These are phyloP conservation scores for Rhodamnia argentea DNA, from an alignment of 345 rosid species.

Conservation along the genomic window DNA sequence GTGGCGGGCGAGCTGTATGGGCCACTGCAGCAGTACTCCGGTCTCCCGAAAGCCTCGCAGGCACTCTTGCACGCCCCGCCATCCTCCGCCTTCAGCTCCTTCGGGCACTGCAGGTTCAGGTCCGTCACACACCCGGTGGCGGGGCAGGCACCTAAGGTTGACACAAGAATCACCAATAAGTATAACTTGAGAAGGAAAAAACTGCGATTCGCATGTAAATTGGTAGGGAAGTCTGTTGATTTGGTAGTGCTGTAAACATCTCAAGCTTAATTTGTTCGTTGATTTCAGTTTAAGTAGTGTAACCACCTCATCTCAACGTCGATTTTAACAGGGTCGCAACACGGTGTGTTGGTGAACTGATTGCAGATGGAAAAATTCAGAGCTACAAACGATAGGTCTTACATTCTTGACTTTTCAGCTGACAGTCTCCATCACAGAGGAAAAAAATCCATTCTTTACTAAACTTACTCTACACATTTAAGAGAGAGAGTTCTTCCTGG, in stretches of 20 bases:
- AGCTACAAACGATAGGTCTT: neutral
- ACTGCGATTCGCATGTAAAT: neutral
- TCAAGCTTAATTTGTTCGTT: neutral
- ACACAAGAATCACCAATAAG: neutral
- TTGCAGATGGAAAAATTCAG: neutral
- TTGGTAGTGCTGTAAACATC: neutral
- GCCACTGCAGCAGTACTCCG: constrained; percentile 65
- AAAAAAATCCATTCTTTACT: neutral
- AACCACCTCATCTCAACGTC: neutral
- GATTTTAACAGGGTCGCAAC: neutral
- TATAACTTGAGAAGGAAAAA: neutral
- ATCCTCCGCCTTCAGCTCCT: constrained; percentile 34
- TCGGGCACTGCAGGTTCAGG: constrained; percentile 49
- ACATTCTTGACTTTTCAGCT: neutral
- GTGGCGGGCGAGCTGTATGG: constrained; percentile 36
- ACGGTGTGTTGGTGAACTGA: neutral
- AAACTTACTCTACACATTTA: neutral
- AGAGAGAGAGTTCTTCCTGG: neutral
- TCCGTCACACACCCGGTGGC: constrained; percentile 52
- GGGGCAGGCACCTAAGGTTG: constrained; percentile 11
- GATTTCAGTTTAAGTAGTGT: neutral
- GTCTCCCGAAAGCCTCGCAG: constrained; percentile 53
- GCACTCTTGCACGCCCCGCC: constrained; percentile 58
- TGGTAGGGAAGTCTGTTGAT: neutral
- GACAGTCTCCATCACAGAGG: neutral